phyloP scores from a whole-genome alignment of 129 eudicot species.

The Kitagawia praeruptora region DNA sequence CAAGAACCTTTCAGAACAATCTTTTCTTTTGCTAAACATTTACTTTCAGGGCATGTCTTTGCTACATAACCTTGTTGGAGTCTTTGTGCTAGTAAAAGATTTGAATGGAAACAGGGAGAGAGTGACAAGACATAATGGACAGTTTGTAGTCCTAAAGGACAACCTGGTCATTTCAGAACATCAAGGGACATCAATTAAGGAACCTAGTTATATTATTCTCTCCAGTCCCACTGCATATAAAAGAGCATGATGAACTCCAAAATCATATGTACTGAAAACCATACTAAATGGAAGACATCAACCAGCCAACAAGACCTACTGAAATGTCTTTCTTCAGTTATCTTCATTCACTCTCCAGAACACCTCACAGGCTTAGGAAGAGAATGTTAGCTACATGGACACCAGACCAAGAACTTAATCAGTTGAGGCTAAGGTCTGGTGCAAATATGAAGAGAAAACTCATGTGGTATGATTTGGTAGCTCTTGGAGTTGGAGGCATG shows the following conservation, averaged over 20 bases:
- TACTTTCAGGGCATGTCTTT: conserved; percentile 26
- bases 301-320: conserved; percentile 22
- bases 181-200: conserved; percentile 14
- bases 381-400: conserved; percentile 77
- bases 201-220: conserved; percentile 30
- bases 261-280: conserved; percentile 4
- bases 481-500: conserved; percentile 81
- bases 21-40: conserved; percentile 22
- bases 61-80: conserved; percentile 16
- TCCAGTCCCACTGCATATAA: conserved; percentile 25
- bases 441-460: conserved; percentile 84
- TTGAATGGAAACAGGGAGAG: conserved; percentile 5
- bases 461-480: conserved; percentile 57
- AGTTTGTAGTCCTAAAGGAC: conserved; percentile 15
- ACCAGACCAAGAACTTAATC: conserved; percentile 73
- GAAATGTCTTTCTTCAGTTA: conserved; percentile 24
- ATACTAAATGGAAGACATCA: conserved; percentile 29
- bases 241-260: conserved; percentile 21
- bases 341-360: conserved; percentile 44
- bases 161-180: conserved; percentile 14
- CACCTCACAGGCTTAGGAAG: conserved; percentile 50
- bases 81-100: conserved; percentile 31
- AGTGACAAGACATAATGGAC: conserved; percentile 21
- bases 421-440: conserved; percentile 76
- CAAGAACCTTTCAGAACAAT: conserved; percentile 21